A percentile compares a stretch with the other conserved stretches of the same genome.
These are phyloP conservation scores for Aspergillus felis DNA, from an alignment of 2,329 filamentous ascomycete species.

Conservation along the genomic window DNA sequence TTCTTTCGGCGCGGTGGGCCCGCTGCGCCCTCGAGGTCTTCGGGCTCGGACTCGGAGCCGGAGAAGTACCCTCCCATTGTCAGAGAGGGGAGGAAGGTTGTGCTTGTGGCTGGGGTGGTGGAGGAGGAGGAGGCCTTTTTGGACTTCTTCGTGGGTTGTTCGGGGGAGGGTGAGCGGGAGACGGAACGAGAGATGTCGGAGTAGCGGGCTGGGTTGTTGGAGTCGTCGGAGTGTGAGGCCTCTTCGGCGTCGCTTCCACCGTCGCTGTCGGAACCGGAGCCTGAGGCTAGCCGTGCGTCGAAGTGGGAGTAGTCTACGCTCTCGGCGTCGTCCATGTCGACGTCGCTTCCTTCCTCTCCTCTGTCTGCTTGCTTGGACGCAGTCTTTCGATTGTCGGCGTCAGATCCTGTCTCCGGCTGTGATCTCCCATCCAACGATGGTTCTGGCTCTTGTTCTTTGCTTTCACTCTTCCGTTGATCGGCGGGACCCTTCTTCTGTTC, in stretches of 20 bases:
- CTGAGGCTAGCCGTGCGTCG: conserved; percentile 32
- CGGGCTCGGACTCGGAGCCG: conserved; percentile 55
- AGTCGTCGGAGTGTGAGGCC: not conserved
- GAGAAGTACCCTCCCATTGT: conserved; percentile 60
- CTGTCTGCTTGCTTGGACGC: not conserved
- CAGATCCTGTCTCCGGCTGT: not conserved
- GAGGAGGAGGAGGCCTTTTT: conserved; percentile 16
- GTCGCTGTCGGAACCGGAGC: conserved; percentile 18
- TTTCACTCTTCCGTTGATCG: conserved; percentile 2
- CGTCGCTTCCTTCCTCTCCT: not conserved
- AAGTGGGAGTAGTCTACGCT: conserved; percentile 30
- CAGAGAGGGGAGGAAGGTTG: conserved; percentile 59
- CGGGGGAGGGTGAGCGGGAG: conserved; percentile 33
- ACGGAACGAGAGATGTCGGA: conserved; percentile 28
- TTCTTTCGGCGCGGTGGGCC: conserved; percentile 52
- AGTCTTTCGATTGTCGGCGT: not conserved
- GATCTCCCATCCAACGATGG: not conserved
- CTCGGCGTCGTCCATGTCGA: conserved; percentile 22
- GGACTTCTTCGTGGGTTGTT: conserved; percentile 20
- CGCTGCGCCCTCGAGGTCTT: conserved; percentile 40
- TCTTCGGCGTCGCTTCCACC: conserved; percentile 4
- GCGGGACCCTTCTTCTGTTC: conserved; percentile 9
- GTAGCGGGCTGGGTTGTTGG: conserved; percentile 12
- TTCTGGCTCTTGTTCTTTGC: not conserved
- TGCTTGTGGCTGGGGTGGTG: conserved; percentile 29